phyloP scores from a whole-genome alignment of 169 alveolate species.

The Plasmodium inui region DNA sequence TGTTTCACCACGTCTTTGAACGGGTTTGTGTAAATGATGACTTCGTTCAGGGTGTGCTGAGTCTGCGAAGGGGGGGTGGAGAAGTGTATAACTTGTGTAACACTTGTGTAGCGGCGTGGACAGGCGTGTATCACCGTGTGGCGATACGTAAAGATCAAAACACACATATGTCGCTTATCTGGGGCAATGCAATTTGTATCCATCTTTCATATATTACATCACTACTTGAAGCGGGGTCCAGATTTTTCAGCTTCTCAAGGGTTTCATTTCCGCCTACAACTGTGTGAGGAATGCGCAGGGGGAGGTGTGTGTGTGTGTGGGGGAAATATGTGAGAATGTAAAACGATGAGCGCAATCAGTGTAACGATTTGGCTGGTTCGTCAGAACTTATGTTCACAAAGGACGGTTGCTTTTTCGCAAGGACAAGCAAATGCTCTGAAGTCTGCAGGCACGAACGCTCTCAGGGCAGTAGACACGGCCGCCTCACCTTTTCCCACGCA shows the following conservation, averaged over 20 bases:
- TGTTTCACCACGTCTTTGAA: slow-evolving; percentile 63
- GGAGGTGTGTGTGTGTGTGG: too few species aligned
- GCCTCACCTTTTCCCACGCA: slow-evolving; percentile 61
- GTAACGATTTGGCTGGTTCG: neutral
- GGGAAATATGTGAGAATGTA: neutral
- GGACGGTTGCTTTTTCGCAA: neutral
- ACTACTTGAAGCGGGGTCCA: slow-evolving; percentile 13
- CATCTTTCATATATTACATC: slow-evolving; percentile 14
- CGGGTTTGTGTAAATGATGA: slow-evolving; percentile 67
- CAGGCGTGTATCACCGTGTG: neutral
- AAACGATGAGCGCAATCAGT: neutral
- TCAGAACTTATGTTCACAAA: neutral
- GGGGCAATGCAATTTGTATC: neutral
- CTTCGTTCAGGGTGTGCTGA: slow-evolving; percentile 31
- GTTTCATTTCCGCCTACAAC: slow-evolving; percentile 75
- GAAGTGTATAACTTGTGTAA: neutral
- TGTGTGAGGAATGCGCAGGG: neutral
- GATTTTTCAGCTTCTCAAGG: slow-evolving; percentile 42
- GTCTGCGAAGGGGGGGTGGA: neutral
- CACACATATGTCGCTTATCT: neutral
- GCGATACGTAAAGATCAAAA: neutral
- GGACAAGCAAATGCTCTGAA: neutral
- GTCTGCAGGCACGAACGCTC: neutral
- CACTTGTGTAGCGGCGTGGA: neutral
- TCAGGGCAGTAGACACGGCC: neutral